These are phyloP conservation scores for Parastagonospora nodorum DNA, from an alignment of 2,329 filamentous ascomycete species.

Conservation along the genomic window DNA sequence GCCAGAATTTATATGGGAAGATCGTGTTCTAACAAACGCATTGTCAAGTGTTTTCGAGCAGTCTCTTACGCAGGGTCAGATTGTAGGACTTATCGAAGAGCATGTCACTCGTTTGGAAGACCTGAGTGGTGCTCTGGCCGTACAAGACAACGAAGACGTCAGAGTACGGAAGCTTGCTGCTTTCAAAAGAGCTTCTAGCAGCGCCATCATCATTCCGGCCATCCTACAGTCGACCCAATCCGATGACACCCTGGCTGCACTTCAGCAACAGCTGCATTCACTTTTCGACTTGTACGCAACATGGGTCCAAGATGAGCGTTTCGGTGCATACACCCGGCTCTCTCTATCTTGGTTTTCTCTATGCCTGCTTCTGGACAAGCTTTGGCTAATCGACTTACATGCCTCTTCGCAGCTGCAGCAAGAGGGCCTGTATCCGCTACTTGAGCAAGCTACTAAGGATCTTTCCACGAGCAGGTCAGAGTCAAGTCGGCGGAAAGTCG, in stretches of 20 bases:
- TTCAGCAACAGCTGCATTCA: conserved; percentile 27
- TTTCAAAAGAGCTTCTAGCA: conserved; percentile 31
- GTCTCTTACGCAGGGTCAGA: conserved; percentile 40
- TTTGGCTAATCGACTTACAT: conserved; percentile 42
- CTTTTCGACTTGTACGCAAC: conserved; percentile 27
- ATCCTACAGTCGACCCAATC: conserved; percentile 31
- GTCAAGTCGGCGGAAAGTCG: conserved; percentile 9
- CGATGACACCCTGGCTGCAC: conserved; percentile 26
- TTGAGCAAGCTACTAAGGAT: conserved; percentile 33
- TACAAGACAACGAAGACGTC: conserved; percentile 13
- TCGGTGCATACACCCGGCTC: conserved; percentile 20
- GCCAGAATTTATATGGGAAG: conserved; percentile 37
- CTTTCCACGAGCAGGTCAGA: conserved; percentile 16
- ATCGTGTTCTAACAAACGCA: conserved; percentile 25
- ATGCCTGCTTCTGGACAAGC: conserved; percentile 28
- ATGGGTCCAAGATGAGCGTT: conserved; percentile 26
- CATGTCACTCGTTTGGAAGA: conserved; percentile 29
- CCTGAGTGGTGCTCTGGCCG: conserved; percentile 15
- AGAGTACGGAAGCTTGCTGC: conserved; percentile 26
- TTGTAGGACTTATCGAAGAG: conserved; percentile 34
- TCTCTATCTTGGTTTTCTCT: conserved; percentile 35
- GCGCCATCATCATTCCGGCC: conserved; percentile 34
- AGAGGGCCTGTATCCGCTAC: conserved; percentile 27
- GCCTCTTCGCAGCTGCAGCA: conserved; percentile 28
- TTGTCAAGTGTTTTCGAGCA: conserved; percentile 33